Base-by-base conservation (phyloP, 1,284 basidiomycete species). In the Trichosporon inkin region DNA sequence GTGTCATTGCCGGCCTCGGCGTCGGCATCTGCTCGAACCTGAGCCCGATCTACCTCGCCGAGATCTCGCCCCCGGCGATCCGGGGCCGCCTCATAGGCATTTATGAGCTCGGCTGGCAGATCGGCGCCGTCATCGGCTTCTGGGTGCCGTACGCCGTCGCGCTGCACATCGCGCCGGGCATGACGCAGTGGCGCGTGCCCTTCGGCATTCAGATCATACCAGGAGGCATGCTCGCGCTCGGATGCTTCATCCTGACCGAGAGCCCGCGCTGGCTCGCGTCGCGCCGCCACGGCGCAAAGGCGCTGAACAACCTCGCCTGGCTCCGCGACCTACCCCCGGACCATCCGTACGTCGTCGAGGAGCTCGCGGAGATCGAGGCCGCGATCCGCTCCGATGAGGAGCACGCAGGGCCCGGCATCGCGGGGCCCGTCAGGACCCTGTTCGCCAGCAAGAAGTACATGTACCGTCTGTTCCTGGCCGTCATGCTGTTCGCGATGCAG, bases 161-260 rank as follows among this genome's bases (percentile, higher is more conserved):
- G 51, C 82, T 82, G 67, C 81, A 82, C 36, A 79, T 82, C 22
- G 73, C 72, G 17, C 65, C 76, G 36, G 71, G 73, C 38, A 72
- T 56, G 35, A 56, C 35, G 10, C 60, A 71, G 22, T 84, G 81
- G 81, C 66, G 80, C 11, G 80, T 84, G 60, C 81, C 83, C 1
- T 80, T 83, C 58, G 81, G 80, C 1, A 74, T 84, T 8, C 83
- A 84, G 65, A 76, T 84, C 56, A 78, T 84, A 67, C 83, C 83
- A 3, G 82, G 80, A 11, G 81, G 81, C 1, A 38, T 82, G 6
- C 73, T 82, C 47, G 69, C 78, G 44, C 59, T 82, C 53, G 80
- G 78, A n/a, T 67, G 74, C 2, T 68, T 81, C 53, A 80, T 81
- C 68, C 68, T 84, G 19, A 71, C 73, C 40, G 83, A 84, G 65